Evolutionary conservation across 2,329 filamentous ascomycete genomes (phyloP), one percentile per base, ranked within the genome.

Genomic region (Proliferodiscus dingleyae): DNA sequence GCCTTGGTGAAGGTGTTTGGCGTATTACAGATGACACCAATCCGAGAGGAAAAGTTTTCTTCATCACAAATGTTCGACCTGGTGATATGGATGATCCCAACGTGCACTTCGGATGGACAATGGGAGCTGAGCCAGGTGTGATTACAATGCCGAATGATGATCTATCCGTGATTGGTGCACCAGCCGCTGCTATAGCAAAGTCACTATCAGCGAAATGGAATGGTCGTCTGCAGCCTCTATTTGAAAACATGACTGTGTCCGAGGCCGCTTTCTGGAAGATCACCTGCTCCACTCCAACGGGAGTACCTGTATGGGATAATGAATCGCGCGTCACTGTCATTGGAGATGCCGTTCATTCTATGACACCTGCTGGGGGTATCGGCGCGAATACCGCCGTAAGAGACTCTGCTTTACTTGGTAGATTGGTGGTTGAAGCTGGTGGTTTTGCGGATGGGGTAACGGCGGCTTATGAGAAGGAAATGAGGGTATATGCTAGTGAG

Each of bases 261-360:
- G 76, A 83, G 51, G 75, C 80, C 0, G 79, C 80, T 0, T 83
- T 84, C 52, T 83, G 78, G 77, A 83, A 81, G 55, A 82, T 84
- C 38, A 82, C 79, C 2, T 83, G 77, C 52, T 81, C 78, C 0
- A 73, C 70, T 0, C 80, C 79, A 0, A 68, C 68, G 1, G 78
- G 79, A 1, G 76, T 83, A 0, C 80, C 80, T 0, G 68, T 78
- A 21, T 83, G 80, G 80, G 54, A 64, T 7, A 81, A 78, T 36
- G 71, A 78, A 43, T 69, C 73, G 0, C 69, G 78, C 0, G 75
- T 80, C 9, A 80, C 77, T 0, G 66, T 79, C 1, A 74, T 80
- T 43, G 77, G 77, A 1, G 77, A 80, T 51, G 75, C 77, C 0
- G 74, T 62, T 4, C 77, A 80, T 48, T 70, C 68, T 1, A 79